Percentiles rank a stretch among this genome's conserved stretches.
phyloP scores from a whole-genome alignment of 1,139 yeast genomes.

The Ashbya aceris region DNA sequence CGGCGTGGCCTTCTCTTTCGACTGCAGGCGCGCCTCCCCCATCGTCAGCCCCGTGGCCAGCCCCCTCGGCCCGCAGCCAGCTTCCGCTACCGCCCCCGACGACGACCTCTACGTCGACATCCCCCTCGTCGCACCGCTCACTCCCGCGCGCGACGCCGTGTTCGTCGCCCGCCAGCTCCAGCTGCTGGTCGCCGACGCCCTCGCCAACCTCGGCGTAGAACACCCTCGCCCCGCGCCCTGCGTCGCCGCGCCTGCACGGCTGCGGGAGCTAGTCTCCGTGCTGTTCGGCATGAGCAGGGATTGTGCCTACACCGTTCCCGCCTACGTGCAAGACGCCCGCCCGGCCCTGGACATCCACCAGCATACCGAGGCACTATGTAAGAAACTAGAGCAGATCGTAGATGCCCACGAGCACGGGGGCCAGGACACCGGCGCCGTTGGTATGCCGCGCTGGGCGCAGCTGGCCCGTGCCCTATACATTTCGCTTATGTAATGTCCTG shows the following conservation, averaged over 20 bases:
- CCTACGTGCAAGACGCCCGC: constrained; percentile 6
- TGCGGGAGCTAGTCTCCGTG: constrained; percentile 9
- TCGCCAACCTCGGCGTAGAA: neutral
- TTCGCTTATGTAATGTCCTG: neutral
- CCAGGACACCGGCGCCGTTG: neutral
- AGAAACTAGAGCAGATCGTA: constrained; percentile 6
- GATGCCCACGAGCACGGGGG: neutral
- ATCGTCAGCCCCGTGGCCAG: constrained; percentile 1
- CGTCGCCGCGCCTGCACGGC: neutral
- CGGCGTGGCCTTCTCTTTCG: neutral
- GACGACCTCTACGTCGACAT: constrained; percentile 9
- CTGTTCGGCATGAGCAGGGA: constrained; percentile 11
- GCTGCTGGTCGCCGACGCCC: constrained; percentile 10
- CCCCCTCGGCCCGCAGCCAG: neutral
- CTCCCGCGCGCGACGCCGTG: constrained; percentile 13
- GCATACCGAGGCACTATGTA: constrained; percentile 8
- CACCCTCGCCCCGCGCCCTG: constrained; percentile 1
- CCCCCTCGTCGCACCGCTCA: constrained; percentile 14
- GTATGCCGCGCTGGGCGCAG: neutral
- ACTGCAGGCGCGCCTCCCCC: constrained; percentile 2
- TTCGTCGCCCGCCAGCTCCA: constrained; percentile 14
- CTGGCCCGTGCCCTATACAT: neutral
- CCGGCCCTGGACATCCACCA: neutral
- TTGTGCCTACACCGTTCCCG: constrained; percentile 7
- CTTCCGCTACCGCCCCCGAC: neutral